Conservation (phyloP, 257 asterid species). For the Solanum ahanhuiri region DNA sequence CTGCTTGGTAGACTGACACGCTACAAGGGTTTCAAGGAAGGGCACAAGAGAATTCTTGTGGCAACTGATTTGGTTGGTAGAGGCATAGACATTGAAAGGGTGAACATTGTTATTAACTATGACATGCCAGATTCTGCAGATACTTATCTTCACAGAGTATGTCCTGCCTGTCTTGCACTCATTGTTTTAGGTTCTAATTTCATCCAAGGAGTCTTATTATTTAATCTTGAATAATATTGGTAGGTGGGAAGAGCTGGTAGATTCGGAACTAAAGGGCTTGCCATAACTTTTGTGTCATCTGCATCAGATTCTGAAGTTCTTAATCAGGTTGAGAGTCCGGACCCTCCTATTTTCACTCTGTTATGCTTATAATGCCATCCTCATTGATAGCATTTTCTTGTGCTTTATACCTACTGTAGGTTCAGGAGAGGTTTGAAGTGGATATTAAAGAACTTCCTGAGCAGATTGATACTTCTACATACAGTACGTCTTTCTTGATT, state of each 20-base stretch:
- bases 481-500: constrained; percentile 42
- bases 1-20: constrained; percentile 50
- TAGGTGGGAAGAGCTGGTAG: constrained; percentile 98
- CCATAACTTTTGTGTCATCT: constrained; percentile 84
- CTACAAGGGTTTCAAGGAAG: constrained; percentile 88
- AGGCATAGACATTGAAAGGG: constrained; percentile 90
- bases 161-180: neutral
- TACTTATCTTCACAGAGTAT: constrained; percentile 85
- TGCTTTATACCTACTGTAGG: constrained; percentile 27
- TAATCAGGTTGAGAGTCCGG: constrained; percentile 43
- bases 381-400: neutral
- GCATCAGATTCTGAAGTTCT: constrained; percentile 92
- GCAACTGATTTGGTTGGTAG: constrained; percentile 95
- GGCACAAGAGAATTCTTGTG: constrained; percentile 86
- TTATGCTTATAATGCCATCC: neutral
- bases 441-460: constrained; percentile 80
- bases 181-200: neutral
- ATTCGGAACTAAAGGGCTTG: constrained; percentile 92
- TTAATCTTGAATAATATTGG: neutral
- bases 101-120: constrained; percentile 83
- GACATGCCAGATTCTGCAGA: constrained; percentile 97
- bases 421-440: constrained; percentile 83
- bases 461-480: constrained; percentile 84
- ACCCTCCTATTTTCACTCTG: neutral
- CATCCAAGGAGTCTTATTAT: neutral